Evolutionary conservation across 2,329 filamentous ascomycete genomes (phyloP), one percentile per base, ranked within the genome.

Genomic region (Xylariaceae sp.): DNA sequence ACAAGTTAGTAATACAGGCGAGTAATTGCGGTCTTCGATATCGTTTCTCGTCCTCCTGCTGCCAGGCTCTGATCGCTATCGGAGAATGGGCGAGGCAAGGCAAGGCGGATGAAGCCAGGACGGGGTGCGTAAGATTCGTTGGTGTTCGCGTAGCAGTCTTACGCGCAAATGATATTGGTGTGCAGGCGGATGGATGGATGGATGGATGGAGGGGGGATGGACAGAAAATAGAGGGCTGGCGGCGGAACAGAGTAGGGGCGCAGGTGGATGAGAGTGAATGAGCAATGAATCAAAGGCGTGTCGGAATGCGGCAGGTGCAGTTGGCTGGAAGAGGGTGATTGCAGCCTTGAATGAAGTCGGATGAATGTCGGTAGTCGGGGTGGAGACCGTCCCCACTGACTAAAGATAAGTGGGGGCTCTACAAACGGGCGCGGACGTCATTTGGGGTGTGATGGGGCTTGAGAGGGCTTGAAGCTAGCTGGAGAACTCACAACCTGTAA

Each of bases 201-300:
- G 29, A 30, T 30, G 29, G 2, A 30, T 30, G 10, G 29, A 30
- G 6, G 29, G 29, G 6, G 29, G 29, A 30, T 30, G 6, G 29
- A 30, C 29, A 6, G 19, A 34, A 32, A 56, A 32, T 30, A 29
- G 22, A 36, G 30, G 15, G 47, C 19, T 18, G 16, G 21, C 32
- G 16, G 41, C 18, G 41, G 26, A 13, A 19, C 32, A 34, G 13
- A 19, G 18, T 30, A 8, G 32, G 12, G 19, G 13, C 18, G 12
- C 26, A 16, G 37, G 36, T 46, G 26, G 32, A 41, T 45, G 42
- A 26, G 34, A 21, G 26, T 15, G 41, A 46, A 36, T 22, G 30
- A n/a, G 39, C 40, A 32, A 42, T 51, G 47, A 51, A 30, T 41
- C 45, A 47, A 51, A 47, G 43, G 43, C 29, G 29, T 19, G 39